phyloP scores from a whole-genome alignment of 352 stramenopile species.

The Pilasporangium apinafurcum region DNA sequence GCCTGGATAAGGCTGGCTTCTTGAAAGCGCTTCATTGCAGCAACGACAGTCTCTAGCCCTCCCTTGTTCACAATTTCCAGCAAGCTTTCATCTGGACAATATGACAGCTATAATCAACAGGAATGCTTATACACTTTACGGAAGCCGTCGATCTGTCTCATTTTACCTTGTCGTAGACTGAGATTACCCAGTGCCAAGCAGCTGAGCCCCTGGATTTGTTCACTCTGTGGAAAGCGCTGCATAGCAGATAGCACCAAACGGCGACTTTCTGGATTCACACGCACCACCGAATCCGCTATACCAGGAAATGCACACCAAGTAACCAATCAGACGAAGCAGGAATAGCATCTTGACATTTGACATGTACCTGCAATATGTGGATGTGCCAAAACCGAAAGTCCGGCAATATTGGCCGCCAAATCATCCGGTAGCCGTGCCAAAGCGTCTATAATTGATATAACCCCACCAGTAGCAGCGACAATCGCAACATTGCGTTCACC shows the following conservation, averaged over 20 bases:
- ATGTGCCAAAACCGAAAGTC: constrained; percentile 46
- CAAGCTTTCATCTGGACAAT: constrained; percentile 33
- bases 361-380: constrained; percentile 38
- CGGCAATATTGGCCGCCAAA: constrained; percentile 34
- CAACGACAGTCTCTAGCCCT: constrained; percentile 33
- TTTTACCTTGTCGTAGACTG: constrained; percentile 40
- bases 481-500: constrained; percentile 16
- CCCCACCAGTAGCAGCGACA: constrained; percentile 32
- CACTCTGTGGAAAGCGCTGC: constrained; percentile 45
- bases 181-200: constrained; percentile 51
- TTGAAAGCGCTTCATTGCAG: constrained; percentile 46
- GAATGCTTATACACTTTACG: not conserved
- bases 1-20: constrained; percentile 38
- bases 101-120: not conserved
- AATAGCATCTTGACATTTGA: no score
- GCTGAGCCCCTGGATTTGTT: constrained; percentile 45
- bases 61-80: constrained; percentile 49
- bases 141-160: no score
- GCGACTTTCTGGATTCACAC: constrained; percentile 42
- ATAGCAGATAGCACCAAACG: constrained; percentile 53
- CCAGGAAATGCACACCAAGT: not conserved
- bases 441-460: constrained; percentile 37
- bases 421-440: constrained; percentile 46
- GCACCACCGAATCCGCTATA: constrained; percentile 32
- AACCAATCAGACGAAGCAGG: not conserved